phyloP scores from a whole-genome alignment of 2,329 filamentous ascomycete species.

The Fusarium guadeloupense region DNA sequence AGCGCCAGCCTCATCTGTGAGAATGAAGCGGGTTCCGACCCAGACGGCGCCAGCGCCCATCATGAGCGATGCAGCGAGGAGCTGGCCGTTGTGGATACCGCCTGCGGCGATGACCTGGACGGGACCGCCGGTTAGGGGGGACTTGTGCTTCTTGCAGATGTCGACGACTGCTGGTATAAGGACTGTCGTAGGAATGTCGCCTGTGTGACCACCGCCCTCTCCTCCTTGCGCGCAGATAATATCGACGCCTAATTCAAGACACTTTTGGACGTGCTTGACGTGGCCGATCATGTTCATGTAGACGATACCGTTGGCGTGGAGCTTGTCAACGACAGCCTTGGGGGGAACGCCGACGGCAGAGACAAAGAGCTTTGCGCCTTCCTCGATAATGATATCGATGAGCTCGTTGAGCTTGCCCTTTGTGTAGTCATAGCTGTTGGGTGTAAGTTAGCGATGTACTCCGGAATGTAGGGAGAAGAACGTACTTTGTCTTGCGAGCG shows the following conservation, averaged over 20 bases:
- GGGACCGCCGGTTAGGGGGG: slow-evolving; percentile 83
- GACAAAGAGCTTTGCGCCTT: slow-evolving; percentile 91
- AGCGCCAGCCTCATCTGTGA: slow-evolving; percentile 93
- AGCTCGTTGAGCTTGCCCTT: slow-evolving; percentile 97
- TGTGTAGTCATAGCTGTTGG: slow-evolving; percentile 95
- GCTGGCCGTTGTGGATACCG: slow-evolving; percentile 92
- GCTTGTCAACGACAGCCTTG: slow-evolving; percentile 84
- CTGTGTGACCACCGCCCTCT: slow-evolving; percentile 96
- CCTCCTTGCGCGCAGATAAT: slow-evolving; percentile 99
- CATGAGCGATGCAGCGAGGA: slow-evolving; percentile 88
- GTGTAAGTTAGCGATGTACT: slow-evolving; percentile 16
- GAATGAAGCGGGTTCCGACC: slow-evolving; percentile 96
- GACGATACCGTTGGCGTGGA: slow-evolving; percentile 86
- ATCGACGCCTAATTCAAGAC: slow-evolving; percentile 88
- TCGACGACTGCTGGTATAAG: slow-evolving; percentile 93
- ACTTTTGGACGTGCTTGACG: slow-evolving; percentile 98
- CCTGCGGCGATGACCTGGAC: slow-evolving; percentile 95
- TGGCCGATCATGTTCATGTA: slow-evolving; percentile 99
- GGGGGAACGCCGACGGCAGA: slow-evolving; percentile 95
- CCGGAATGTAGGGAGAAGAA: slow-evolving; percentile 7
- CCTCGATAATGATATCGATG: slow-evolving; percentile 91
- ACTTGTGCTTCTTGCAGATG: slow-evolving; percentile 81
- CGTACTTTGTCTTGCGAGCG: slow-evolving; percentile 90
- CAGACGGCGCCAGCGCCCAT: slow-evolving; percentile 93
- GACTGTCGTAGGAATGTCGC: slow-evolving; percentile 89